Conservation (phyloP, 2,329 filamentous ascomycete genomes). For the Fusarium veterinarium region DNA sequence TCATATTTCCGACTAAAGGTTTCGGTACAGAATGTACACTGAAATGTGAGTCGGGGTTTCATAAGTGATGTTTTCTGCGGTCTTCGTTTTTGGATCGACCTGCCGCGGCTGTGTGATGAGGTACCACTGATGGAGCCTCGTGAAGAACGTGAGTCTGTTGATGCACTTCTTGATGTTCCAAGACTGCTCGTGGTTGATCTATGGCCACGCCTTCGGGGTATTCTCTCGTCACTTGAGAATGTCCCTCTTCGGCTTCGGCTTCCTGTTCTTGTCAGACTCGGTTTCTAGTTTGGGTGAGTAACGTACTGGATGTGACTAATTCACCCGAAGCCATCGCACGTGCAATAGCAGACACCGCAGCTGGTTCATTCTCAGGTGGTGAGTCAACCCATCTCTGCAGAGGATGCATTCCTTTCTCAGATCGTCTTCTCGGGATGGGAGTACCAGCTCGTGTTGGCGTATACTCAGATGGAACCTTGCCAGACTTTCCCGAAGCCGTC, state of each 20-base stretch:
- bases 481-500: neutral
- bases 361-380: slow-evolving; percentile 49
- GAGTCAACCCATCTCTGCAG: slow-evolving; percentile 50
- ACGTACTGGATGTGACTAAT: slow-evolving; percentile 7
- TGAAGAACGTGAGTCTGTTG: slow-evolving; percentile 29
- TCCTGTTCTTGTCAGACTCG: slow-evolving; percentile 47
- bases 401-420: slow-evolving; percentile 36
- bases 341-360: slow-evolving; percentile 47
- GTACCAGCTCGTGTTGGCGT: slow-evolving; percentile 66
- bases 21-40: slow-evolving; percentile 60
- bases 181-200: slow-evolving; percentile 30
- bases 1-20: slow-evolving; percentile 58
- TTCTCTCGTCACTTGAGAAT: slow-evolving; percentile 21
- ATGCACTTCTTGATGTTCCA: slow-evolving; percentile 32
- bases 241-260: slow-evolving; percentile 22
- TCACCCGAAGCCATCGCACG: slow-evolving; percentile 41
- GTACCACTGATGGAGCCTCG: slow-evolving; percentile 15
- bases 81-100: slow-evolving; percentile 19
- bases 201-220: slow-evolving; percentile 10
- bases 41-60: slow-evolving; percentile 41
- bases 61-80: slow-evolving; percentile 13
- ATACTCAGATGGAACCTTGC: neutral
- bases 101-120: slow-evolving; percentile 12
- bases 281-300: slow-evolving; percentile 52
- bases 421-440: slow-evolving; percentile 45